Percentiles rank a stretch among this genome's conserved stretches.
Conservation (phyloP, 2,329 filamentous ascomycete genomes). For the Cladorrhinum sp. region DNA sequence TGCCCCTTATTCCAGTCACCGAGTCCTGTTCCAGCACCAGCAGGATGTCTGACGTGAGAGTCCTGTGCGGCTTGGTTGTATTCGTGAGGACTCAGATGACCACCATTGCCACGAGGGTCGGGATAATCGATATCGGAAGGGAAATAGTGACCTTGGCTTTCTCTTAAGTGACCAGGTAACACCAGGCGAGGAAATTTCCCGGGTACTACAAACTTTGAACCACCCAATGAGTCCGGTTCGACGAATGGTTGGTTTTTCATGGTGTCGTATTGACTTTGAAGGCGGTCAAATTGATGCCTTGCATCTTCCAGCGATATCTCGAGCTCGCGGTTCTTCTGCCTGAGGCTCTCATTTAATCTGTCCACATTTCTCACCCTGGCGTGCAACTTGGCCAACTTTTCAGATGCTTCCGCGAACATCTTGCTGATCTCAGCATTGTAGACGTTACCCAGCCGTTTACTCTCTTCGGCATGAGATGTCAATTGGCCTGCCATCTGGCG, state of each 20-base stretch:
- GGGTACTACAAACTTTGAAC: neutral
- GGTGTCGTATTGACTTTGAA: constrained; percentile 63
- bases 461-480: too few relatives aligned
- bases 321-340: constrained; percentile 71
- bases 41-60: neutral
- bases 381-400: constrained; percentile 19
- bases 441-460: too few relatives aligned
- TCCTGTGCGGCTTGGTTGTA: neutral
- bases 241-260: constrained; percentile 36
- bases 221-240: neutral
- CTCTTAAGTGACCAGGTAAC: neutral
- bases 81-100: neutral
- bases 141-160: neutral
- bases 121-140: neutral
- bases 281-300: constrained; percentile 63
- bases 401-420: constrained; percentile 17
- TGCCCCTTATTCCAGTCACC: neutral
- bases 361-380: constrained; percentile 47
- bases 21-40: neutral
- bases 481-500: constrained; percentile 85
- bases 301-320: constrained; percentile 66
- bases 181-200: neutral
- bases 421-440: constrained; percentile 23
- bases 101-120: neutral
- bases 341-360: constrained; percentile 59